Base-by-base conservation (phyloP, 2,329 filamentous ascomycete species). In the Geosmithia putterillii region DNA sequence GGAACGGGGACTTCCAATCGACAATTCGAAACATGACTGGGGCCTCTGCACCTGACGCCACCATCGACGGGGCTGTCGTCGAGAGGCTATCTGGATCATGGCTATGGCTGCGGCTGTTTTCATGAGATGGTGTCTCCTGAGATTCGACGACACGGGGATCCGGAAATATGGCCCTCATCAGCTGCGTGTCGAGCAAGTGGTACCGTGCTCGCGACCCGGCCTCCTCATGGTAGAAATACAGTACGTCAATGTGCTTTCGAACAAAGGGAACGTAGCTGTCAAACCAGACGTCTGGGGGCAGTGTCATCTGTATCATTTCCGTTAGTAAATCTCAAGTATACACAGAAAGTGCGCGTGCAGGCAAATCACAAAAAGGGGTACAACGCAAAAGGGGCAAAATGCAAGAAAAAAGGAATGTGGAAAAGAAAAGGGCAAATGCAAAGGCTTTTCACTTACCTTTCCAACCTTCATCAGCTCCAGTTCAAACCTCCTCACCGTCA, bases 401-500 rank as follows among this genome's bases (percentile, higher is more conserved):
- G 28, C 10, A 32, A n/a, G n/a, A n/a, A n/a, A n/a, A n/a, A n/a
- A n/a, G n/a, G n/a, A n/a, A n/a, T n/a, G n/a, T n/a, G n/a, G n/a
- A n/a, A n/a, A n/a, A n/a, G n/a, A n/a, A n/a, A n/a, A n/a, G n/a
- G n/a, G n/a, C n/a, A n/a, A n/a, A n/a, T n/a, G n/a, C n/a, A n/a
- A n/a, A n/a, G n/a, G 14, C 20, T 19, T 18, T 14, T 34, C 10
- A 19, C 61, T 52, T 51, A 74, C 71, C 62, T 68, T 73, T 49
- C 71, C 73, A 12, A 62, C 63, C 43, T 69, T 62, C 42, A 76
- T 60, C 4, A 75, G 51, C 45, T 74, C 69, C 17, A 77, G 54
- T 53, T 77, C 73, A 1, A 73, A 54, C 39, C 63, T 64, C 14
- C 73, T 64, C 17, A 66, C 57, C 15, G 65, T 70, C 14, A 49